Percentiles rank a stretch among this genome's conserved stretches.
phyloP scores from a whole-genome alignment of 2,329 filamentous ascomycete species.

The Penicillium sp. region DNA sequence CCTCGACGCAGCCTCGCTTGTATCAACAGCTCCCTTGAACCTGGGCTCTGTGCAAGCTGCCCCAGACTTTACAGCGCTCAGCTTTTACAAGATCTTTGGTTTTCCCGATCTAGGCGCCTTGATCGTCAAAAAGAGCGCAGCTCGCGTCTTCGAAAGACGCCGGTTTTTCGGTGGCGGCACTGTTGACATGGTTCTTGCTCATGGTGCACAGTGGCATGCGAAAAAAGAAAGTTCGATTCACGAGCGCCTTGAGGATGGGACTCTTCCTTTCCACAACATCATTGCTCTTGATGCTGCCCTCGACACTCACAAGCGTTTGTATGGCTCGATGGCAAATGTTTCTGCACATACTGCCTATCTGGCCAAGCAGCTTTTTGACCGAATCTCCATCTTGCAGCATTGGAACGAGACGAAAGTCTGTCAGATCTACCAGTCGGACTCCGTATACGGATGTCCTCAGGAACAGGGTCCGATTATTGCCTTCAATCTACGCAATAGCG shows the following conservation, averaged over 20 bases:
- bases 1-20: constrained; percentile 77
- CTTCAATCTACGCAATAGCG: constrained; percentile 71
- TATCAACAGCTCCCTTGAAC: constrained; percentile 71
- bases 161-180: constrained; percentile 93
- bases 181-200: constrained; percentile 77
- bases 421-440: constrained; percentile 55
- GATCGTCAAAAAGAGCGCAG: constrained; percentile 70
- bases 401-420: constrained; percentile 64
- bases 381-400: constrained; percentile 61
- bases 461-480: constrained; percentile 70
- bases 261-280: constrained; percentile 84
- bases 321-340: constrained; percentile 64
- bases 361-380: constrained; percentile 54
- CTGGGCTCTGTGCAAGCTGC: constrained; percentile 57
- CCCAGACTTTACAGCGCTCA: constrained; percentile 82
- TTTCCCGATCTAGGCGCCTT: constrained; percentile 87
- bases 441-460: constrained; percentile 40
- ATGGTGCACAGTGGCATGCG: constrained; percentile 78
- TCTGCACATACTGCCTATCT: constrained; percentile 68
- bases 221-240: constrained; percentile 69
- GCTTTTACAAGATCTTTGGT: constrained; percentile 97
- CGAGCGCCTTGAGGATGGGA: constrained; percentile 83
- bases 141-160: constrained; percentile 59
- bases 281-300: constrained; percentile 74
- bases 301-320: constrained; percentile 63